Evolutionary conservation across 305 asterid species (phyloP).

Genomic region (Fraxinus xanthoxyloides): DNA sequence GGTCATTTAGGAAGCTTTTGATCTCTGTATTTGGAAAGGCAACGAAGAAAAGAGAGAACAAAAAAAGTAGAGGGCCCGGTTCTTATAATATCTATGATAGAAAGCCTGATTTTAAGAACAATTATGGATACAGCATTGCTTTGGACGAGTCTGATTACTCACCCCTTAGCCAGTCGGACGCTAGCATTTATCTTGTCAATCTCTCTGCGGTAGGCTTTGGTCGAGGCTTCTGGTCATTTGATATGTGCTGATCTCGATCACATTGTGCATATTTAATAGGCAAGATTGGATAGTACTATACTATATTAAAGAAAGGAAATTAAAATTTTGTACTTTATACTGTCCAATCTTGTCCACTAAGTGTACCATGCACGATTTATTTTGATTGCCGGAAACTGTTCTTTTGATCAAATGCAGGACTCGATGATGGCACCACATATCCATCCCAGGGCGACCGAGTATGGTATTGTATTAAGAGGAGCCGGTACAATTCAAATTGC

Average conservation of each 20-base stretch:
- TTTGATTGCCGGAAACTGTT: neutral
- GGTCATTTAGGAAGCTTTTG: conserved; percentile 67
- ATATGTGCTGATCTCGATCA: neutral
- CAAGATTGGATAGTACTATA: neutral
- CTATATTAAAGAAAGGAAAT: too few species aligned
- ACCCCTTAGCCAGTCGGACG: conserved; percentile 48
- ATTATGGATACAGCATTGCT: conserved; percentile 77
- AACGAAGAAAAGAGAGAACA: conserved; percentile 4
- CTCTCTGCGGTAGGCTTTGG: conserved; percentile 59
- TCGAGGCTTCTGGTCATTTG: neutral
- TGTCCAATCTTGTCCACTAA: neutral
- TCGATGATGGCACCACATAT: conserved; percentile 93
- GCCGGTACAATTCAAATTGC: conserved; percentile 62
- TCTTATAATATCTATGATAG: conserved; percentile 57
- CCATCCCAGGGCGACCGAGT: conserved; percentile 69
- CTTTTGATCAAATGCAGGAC: conserved; percentile 39
- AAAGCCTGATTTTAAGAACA: conserved; percentile 57
- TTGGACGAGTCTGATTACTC: conserved; percentile 54
- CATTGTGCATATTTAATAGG: neutral
- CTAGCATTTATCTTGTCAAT: conserved; percentile 66
- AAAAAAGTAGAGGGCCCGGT: conserved; percentile 39
- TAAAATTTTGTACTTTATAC: neutral
- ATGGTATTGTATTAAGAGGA: conserved; percentile 65
- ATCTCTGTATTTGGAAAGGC: conserved; percentile 36
- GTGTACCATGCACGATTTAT: neutral